Evolutionary conservation across 352 stramenopile species (phyloP), one percentile per base, ranked within the genome.

Genomic region (Thalassiosira allenii): DNA sequence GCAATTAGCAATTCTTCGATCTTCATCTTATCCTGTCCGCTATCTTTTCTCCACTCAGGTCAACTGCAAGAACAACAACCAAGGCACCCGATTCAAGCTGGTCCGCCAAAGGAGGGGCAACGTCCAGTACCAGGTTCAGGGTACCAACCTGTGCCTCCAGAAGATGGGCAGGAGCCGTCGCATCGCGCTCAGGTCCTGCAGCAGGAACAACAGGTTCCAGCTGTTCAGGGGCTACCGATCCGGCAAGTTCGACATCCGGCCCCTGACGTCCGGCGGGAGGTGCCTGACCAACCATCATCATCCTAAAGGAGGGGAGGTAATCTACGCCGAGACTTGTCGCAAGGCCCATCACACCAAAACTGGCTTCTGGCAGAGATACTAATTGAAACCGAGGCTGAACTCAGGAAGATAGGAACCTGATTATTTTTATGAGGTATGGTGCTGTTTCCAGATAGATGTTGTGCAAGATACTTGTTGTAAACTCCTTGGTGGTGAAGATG

Each of bases 201-300:
- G 69, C 1, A 20, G 17, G 3, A 64, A 54, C 4, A 51, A 77
- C 2, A 30, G 22, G 6, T 34, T 61, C 27, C 75, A 83, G 29
- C 65, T 41, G 12, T 81, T 75, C 27, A 52, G n/a, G 29, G 59
- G 27, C 12, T 71, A 78, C 23, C 22, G 32, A 20, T 27, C 56
- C 37, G 44, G 41, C 29, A 64, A 59, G 32, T 85, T 85, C 47
- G 77, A 76, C 51, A 37, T 81, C 14, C 43, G 63, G n/a, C 70
- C 77, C 43, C 33, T 67, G 17, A 34, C 23, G 8, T 29, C 43
- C n/a, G 69, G 14, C 27, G 58, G 68, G 11, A 17, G 64, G 0
- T 85, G 77, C 53, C 33, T 81, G 6, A 74, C 32, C 5, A 58
- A 85, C 2, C 76, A 84, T 20, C 76, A 85, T 47, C 76, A 84